These are phyloP conservation scores for Arbutus unedo DNA, from an alignment of 148 eudicot genomes.

Conservation along the genomic window DNA sequence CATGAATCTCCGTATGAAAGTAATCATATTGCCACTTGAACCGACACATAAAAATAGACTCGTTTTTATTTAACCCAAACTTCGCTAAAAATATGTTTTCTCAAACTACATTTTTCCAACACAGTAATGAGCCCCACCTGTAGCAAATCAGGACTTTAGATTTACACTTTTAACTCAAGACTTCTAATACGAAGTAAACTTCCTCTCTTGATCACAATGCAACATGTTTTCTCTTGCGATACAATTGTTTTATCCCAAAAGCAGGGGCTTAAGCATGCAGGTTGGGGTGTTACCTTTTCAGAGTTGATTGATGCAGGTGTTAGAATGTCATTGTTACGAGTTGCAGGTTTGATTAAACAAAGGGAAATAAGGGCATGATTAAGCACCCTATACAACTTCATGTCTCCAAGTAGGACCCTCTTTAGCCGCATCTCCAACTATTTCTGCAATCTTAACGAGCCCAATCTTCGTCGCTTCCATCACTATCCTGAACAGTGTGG, in stretches of 20 bases:
- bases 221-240: background rate
- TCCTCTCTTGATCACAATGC: background rate
- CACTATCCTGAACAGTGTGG: constrained; percentile 20
- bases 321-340: background rate
- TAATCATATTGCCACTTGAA: no score
- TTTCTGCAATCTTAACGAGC: constrained; percentile 24
- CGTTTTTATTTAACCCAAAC: no score
- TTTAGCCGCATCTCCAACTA: background rate
- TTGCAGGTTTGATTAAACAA: background rate
- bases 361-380: background rate
- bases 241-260: background rate
- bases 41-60: no score
- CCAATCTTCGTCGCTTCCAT: constrained; percentile 56
- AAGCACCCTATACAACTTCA: background rate
- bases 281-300: background rate
- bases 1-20: no score
- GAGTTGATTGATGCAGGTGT: background rate
- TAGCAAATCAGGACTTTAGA: no score
- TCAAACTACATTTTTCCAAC: no score
- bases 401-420: background rate
- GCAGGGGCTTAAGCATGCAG: background rate
- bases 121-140: no score
- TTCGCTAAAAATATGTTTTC: no score
- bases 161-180: background rate
- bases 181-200: background rate